phyloP scores from a whole-genome alignment of 495 filamentous ascomycete genomes.

The Rhizodiscina lignyota region DNA sequence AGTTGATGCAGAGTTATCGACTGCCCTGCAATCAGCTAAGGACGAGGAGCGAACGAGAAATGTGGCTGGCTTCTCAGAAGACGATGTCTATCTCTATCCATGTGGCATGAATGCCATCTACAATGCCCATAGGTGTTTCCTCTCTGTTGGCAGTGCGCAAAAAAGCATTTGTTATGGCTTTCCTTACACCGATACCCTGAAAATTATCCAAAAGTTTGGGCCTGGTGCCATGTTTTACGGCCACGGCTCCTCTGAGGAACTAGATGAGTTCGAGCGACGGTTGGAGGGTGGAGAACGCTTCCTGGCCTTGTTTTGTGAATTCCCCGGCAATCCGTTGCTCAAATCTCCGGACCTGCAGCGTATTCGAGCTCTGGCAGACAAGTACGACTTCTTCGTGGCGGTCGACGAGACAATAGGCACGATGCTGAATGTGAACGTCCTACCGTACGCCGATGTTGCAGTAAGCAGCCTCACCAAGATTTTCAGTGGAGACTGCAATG shows the following conservation, averaged over 20 bases:
- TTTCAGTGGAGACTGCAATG: slow-evolving; percentile 93
- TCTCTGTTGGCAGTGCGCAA: slow-evolving; percentile 37
- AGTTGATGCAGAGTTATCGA: slow-evolving; percentile 49
- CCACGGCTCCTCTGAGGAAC: slow-evolving; percentile 58
- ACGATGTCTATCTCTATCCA: slow-evolving; percentile 79
- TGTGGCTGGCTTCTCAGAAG: slow-evolving; percentile 57
- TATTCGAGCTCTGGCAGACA: slow-evolving; percentile 63
- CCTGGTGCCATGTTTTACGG: slow-evolving; percentile 87
- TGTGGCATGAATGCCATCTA: slow-evolving; percentile 93
- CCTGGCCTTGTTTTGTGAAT: slow-evolving; percentile 83
- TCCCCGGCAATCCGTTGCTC: slow-evolving; percentile 82
- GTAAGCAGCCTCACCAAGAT: slow-evolving; percentile 92
- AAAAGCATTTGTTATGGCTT: slow-evolving; percentile 72
- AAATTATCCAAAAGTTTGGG: slow-evolving; percentile 87
- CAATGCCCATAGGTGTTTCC: slow-evolving; percentile 58
- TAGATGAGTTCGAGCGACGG: slow-evolving; percentile 68
- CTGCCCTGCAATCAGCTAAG: slow-evolving; percentile 33
- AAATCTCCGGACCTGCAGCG: slow-evolving; percentile 67
- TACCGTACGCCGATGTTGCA: slow-evolving; percentile 77
- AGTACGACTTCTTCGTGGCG: slow-evolving; percentile 77
- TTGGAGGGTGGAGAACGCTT: slow-evolving; percentile 59
- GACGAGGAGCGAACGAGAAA: slow-evolving; percentile 18
- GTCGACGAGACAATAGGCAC: slow-evolving; percentile 95
- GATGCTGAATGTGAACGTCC: slow-evolving; percentile 85
- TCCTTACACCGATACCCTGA: slow-evolving; percentile 91